phyloP scores from a whole-genome alignment of 768 basidiomycete species.

The Xerocomellus amylosporus region DNA sequence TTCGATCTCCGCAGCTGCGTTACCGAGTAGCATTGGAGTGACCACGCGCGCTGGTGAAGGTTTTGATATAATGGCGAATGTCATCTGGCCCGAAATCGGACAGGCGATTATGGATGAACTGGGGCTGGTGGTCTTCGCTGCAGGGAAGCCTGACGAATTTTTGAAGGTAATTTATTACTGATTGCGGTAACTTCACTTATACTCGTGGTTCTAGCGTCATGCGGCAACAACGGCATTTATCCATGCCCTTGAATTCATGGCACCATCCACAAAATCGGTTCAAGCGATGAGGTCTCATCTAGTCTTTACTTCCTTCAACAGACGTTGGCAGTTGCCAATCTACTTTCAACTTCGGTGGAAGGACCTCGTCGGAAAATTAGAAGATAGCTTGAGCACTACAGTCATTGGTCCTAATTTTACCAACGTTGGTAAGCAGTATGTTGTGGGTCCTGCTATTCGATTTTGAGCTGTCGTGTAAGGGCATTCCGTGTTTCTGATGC shows the following conservation, averaged over 20 bases:
- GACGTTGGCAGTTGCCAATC: conserved; percentile 92
- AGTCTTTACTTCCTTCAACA: conserved; percentile 68
- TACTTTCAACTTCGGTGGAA: conserved; percentile 98
- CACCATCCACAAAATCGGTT: conserved; percentile 71
- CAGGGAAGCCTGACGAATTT: conserved; percentile 87
- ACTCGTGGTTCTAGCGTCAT: conserved; percentile 58
- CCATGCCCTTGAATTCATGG: conserved; percentile 74
- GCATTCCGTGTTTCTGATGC: conserved; percentile 45
- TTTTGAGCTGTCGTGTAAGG: conserved; percentile 15
- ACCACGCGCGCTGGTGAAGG: conserved; percentile 31
- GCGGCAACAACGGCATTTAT: conserved; percentile 82
- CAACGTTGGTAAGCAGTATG: conserved; percentile 39
- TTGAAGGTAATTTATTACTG: conserved; percentile 57
- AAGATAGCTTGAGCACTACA: conserved; percentile 54
- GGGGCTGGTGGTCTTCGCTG: conserved; percentile 82
- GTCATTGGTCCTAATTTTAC: conserved; percentile 38
- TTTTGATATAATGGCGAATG: conserved; percentile 84
- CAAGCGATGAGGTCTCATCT: conserved; percentile 70
- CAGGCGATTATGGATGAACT: conserved; percentile 80
- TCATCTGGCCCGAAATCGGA: conserved; percentile 86
- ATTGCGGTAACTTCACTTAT: not conserved
- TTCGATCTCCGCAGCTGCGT: not conserved
- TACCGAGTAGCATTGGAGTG: conserved; percentile 1
- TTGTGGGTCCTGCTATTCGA: not conserved
- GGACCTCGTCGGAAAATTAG: conserved; percentile 77